Conservation (phyloP, 257 asterid species). For the Solanum ossicruentum region DNA sequence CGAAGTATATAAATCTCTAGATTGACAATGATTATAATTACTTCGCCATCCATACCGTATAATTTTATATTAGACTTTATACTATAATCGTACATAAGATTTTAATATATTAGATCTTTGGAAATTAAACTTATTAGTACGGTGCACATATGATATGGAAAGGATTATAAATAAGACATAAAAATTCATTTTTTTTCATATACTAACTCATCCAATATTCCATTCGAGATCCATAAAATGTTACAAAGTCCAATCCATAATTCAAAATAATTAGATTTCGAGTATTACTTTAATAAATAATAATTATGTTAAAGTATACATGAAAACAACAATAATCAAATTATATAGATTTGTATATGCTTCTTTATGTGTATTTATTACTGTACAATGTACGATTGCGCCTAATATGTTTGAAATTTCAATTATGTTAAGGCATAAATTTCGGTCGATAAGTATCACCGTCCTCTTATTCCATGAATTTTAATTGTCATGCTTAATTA, state of each 20-base stretch:
- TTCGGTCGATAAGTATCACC: not conserved
- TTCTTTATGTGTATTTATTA: not conserved
- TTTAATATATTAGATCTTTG: not conserved
- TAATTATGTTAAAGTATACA: not conserved
- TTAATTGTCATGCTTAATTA: not conserved
- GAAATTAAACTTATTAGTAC: not conserved
- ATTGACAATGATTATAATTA: too few relatives aligned
- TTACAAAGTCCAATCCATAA: not conserved
- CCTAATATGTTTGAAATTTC: not conserved
- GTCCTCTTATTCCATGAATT: not conserved
- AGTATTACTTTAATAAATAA: too few relatives aligned
- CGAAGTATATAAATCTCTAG: too few relatives aligned
- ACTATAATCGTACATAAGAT: too few relatives aligned
- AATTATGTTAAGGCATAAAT: not conserved
- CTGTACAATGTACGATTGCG: not conserved
- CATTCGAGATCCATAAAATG: not conserved
- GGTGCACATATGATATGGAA: not conserved
- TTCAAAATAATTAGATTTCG: not conserved
- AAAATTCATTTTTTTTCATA: too few relatives aligned
- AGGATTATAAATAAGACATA: not conserved
- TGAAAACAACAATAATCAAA: not conserved
- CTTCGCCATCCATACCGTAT: not conserved
- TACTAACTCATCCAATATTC: not conserved
- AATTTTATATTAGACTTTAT: not conserved
- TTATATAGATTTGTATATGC: not conserved